phyloP scores from a whole-genome alignment of 1,284 basidiomycete species.

The Papiliotrema laurentii region DNA sequence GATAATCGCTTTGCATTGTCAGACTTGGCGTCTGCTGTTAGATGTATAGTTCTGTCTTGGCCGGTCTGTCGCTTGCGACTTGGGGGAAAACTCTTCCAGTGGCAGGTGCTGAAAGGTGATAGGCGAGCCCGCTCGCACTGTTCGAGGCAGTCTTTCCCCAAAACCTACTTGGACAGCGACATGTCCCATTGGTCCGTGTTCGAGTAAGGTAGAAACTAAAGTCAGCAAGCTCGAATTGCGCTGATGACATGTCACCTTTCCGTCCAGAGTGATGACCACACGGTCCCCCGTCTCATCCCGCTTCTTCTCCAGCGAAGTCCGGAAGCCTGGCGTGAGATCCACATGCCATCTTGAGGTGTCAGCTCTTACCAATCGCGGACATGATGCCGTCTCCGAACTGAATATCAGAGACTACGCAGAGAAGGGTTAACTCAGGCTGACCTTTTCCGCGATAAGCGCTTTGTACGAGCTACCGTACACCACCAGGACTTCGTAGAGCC shows the following conservation, averaged over 20 bases:
- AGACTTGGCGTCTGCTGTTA: too few species aligned
- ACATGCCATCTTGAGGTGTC: not conserved
- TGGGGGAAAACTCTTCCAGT: too few species aligned
- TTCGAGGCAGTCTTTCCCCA: too few species aligned
- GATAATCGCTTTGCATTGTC: too few species aligned
- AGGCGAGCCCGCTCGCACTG: too few species aligned
- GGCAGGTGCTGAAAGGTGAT: too few species aligned
- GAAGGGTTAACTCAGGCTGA: conserved; percentile 27
- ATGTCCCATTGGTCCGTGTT: conserved; percentile 19
- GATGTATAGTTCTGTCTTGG: too few species aligned
- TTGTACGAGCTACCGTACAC: conserved; percentile 63
- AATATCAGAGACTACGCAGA: not conserved
- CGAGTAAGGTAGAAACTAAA: conserved; percentile 30
- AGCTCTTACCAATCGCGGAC: conserved; percentile 65
- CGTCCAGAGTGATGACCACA: conserved; percentile 77
- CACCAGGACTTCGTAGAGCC: conserved; percentile 76
- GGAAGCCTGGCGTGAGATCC: conserved; percentile 56
- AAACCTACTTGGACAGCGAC: conserved; percentile 1
- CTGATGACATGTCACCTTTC: conserved; percentile 46
- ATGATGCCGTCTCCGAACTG: conserved; percentile 88
- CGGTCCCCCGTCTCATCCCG: conserved; percentile 76
- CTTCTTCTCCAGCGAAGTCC: conserved; percentile 66
- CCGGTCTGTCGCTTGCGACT: too few species aligned
- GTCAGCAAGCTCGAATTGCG: not conserved
- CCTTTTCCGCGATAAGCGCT: conserved; percentile 83